phyloP scores from a whole-genome alignment of 345 rosid genomes.

The Moricandia moricandioides region DNA sequence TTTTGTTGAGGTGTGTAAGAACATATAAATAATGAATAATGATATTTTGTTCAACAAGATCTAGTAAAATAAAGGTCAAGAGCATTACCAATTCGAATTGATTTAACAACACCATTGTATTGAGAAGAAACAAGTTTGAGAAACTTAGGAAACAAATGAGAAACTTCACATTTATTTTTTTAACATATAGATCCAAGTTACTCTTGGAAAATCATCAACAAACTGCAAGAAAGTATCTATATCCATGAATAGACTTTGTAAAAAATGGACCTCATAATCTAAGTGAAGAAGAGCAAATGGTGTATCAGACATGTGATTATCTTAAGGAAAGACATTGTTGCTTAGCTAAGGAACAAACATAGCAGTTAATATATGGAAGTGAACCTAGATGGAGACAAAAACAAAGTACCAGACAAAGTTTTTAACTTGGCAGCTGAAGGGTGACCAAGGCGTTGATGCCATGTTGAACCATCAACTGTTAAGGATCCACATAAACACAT shows the following conservation, averaged over 20 bases:
- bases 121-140: neutral
- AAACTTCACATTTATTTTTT: neutral
- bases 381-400: no score
- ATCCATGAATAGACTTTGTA: neutral
- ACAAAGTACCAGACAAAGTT: neutral
- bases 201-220: neutral
- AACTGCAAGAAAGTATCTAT: neutral
- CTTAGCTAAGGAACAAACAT: neutral
- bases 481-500: no score
- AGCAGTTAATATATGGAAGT: neutral
- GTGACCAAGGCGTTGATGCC: neutral
- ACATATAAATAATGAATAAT: neutral
- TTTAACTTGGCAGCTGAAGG: neutral
- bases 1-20: neutral
- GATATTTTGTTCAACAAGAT: neutral
- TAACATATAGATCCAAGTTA: neutral
- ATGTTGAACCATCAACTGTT: neutral
- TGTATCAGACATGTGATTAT: neutral
- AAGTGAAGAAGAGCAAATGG: neutral
- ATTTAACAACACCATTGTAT: neutral
- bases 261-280: neutral
- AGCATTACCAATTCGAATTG: neutral
- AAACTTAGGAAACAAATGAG: neutral
- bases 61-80: neutral
- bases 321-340: neutral